These are phyloP conservation scores for Colletotrichum filicis DNA, from an alignment of 2,329 filamentous ascomycete genomes.

Conservation along the genomic window DNA sequence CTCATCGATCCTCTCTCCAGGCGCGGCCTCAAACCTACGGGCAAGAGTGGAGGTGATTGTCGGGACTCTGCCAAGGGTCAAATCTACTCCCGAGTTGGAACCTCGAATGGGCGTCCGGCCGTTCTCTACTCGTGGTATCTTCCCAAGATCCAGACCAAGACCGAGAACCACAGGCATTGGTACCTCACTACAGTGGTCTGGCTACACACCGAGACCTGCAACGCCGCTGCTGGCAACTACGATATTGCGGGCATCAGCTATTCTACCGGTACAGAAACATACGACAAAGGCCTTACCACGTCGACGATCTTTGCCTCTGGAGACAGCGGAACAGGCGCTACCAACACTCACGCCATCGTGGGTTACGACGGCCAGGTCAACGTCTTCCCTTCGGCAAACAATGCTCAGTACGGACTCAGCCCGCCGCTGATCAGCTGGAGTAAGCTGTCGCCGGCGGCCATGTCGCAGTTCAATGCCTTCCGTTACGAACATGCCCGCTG, in stretches of 20 bases:
- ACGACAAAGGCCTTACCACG: background rate
- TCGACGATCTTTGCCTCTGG: conserved; percentile 1
- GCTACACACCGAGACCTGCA: conserved; percentile 5
- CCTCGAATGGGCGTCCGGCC: background rate
- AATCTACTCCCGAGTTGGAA: conserved; percentile 6
- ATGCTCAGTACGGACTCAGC: background rate
- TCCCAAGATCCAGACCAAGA: background rate
- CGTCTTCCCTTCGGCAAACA: background rate
- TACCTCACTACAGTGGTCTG: conserved; percentile 11
- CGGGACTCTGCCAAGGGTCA: background rate
- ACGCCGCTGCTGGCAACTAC: background rate
- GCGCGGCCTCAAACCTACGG: background rate
- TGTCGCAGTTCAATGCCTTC: background rate
- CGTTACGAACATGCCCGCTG: background rate
- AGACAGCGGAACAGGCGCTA: background rate
- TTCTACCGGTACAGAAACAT: background rate
- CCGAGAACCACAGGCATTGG: background rate
- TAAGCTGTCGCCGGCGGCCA: background rate
- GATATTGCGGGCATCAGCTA: conserved; percentile 4
- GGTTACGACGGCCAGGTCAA: background rate
- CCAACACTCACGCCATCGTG: conserved; percentile 3
- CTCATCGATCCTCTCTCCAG: background rate
- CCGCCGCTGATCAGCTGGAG: conserved; percentile 11
- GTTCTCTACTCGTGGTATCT: conserved; percentile 15
- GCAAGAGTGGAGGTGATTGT: background rate